These are phyloP conservation scores for Dryas integrifolia DNA, from an alignment of 331 rosid species.

Conservation along the genomic window DNA sequence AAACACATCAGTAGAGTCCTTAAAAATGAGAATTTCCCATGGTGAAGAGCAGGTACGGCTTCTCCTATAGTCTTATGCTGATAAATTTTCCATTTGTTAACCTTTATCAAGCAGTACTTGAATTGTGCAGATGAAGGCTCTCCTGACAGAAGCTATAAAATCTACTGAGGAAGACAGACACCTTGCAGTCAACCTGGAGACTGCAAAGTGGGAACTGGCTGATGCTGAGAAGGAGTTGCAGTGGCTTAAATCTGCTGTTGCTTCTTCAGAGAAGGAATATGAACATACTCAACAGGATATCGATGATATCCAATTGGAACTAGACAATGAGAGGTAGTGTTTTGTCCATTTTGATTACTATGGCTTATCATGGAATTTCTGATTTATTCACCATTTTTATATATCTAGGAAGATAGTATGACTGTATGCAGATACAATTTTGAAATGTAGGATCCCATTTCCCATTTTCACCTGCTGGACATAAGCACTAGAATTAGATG, in stretches of 20 bases:
- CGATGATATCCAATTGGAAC: slow-evolving; percentile 51
- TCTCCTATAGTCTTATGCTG: neutral
- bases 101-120: slow-evolving; percentile 23
- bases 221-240: slow-evolving; percentile 89
- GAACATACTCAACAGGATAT: slow-evolving; percentile 67
- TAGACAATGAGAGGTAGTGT: slow-evolving; percentile 73
- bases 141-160: slow-evolving; percentile 57
- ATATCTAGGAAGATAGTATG: neutral
- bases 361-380: neutral
- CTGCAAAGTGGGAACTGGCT: slow-evolving; percentile 70
- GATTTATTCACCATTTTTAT: neutral
- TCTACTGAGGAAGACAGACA: slow-evolving; percentile 63
- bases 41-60: slow-evolving; percentile 69
- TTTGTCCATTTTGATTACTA: neutral
- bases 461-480: neutral
- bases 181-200: slow-evolving; percentile 60
- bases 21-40: slow-evolving; percentile 49
- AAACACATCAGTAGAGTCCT: slow-evolving; percentile 50
- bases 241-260: slow-evolving; percentile 62
- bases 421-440: neutral
- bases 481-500: neutral
- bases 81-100: slow-evolving; percentile 12
- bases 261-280: slow-evolving; percentile 78
- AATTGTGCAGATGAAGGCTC: slow-evolving; percentile 56
- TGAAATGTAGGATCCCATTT: neutral